These are phyloP conservation scores for Pachyrhizus erosus DNA, from an alignment of 306 rosid species.

Conservation along the genomic window DNA sequence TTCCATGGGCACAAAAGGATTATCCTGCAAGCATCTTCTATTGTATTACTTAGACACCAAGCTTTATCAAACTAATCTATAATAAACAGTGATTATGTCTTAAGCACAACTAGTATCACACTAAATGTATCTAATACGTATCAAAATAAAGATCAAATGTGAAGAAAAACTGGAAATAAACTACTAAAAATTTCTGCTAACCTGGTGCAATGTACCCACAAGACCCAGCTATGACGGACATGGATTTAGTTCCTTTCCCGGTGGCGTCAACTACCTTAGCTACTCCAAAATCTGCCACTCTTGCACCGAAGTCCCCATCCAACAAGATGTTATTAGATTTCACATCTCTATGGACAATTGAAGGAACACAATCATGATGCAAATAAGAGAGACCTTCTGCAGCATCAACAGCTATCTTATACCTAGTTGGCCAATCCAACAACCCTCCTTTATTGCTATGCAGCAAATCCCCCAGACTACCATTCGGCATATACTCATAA, in stretches of 20 bases:
- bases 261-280: slow-evolving; percentile 77
- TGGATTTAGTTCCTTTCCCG: slow-evolving; percentile 71
- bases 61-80: not conserved
- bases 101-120: not conserved
- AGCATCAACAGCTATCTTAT: slow-evolving; percentile 81
- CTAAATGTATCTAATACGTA: not conserved
- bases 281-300: slow-evolving; percentile 93
- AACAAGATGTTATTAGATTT: slow-evolving; percentile 89
- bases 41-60: not conserved
- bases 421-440: slow-evolving; percentile 93
- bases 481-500: slow-evolving; percentile 96
- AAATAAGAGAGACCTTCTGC: slow-evolving; percentile 97
- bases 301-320: slow-evolving; percentile 82
- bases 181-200: slow-evolving; percentile 31
- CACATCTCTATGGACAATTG: slow-evolving; percentile 93
- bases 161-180: slow-evolving; percentile 4
- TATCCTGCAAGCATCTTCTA: not conserved
- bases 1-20: not conserved
- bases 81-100: not conserved
- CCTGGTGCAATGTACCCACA: slow-evolving; percentile 99
- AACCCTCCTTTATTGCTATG: slow-evolving; percentile 81
- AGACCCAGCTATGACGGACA: slow-evolving; percentile 92
- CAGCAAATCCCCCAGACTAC: slow-evolving; percentile 90
- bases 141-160: slow-evolving; percentile 18
- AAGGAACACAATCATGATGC: slow-evolving; percentile 95